Percentiles rank a stretch among this genome's conserved stretches.
These are phyloP conservation scores for Trichosporon coremiiforme DNA, from an alignment of 1,284 basidiomycete species.

Conservation along the genomic window DNA sequence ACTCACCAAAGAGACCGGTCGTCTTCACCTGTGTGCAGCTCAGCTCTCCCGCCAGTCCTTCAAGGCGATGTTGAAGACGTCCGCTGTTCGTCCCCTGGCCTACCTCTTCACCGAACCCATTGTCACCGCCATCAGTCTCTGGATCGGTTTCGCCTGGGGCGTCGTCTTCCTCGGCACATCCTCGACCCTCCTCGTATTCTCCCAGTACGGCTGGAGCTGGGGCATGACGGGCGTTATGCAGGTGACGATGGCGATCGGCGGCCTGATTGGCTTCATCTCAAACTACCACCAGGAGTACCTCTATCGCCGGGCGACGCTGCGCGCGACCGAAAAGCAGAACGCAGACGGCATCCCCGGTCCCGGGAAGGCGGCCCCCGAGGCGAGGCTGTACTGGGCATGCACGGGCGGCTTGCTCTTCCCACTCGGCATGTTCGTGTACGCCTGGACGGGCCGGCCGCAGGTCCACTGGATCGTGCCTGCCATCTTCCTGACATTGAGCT, in stretches of 20 bases:
- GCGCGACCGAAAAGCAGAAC: slow-evolving; percentile 31
- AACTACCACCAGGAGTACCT: slow-evolving; percentile 60
- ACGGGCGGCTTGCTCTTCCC: slow-evolving; percentile 55
- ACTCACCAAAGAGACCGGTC: slow-evolving; percentile 55
- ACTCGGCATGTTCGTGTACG: slow-evolving; percentile 43
- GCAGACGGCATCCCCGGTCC: slow-evolving; percentile 6
- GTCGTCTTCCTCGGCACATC: slow-evolving; percentile 48
- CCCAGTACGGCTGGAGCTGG: slow-evolving; percentile 45
- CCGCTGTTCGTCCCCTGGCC: slow-evolving; percentile 48
- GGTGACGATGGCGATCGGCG: slow-evolving; percentile 58
- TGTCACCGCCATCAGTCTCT: slow-evolving; percentile 56
- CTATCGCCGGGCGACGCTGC: slow-evolving; percentile 38
- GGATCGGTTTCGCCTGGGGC: slow-evolving; percentile 58
- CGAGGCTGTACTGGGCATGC: slow-evolving; percentile 56
- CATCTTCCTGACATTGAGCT: slow-evolving; percentile 37
- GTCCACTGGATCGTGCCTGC: slow-evolving; percentile 49
- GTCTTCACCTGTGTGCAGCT: slow-evolving; percentile 46
- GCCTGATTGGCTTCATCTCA: slow-evolving; percentile 70
- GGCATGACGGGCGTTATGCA: slow-evolving; percentile 51
- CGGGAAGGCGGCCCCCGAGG: slow-evolving; percentile 58
- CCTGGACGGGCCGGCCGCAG: slow-evolving; percentile 49
- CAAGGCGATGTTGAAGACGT: slow-evolving; percentile 45
- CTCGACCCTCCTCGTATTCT: slow-evolving; percentile 45
- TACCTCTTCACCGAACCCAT: slow-evolving; percentile 58
- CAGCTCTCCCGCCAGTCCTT: slow-evolving; percentile 52